Conservation (phyloP, 257 asterid species). For the Fraxinus pennsylvanica region DNA sequence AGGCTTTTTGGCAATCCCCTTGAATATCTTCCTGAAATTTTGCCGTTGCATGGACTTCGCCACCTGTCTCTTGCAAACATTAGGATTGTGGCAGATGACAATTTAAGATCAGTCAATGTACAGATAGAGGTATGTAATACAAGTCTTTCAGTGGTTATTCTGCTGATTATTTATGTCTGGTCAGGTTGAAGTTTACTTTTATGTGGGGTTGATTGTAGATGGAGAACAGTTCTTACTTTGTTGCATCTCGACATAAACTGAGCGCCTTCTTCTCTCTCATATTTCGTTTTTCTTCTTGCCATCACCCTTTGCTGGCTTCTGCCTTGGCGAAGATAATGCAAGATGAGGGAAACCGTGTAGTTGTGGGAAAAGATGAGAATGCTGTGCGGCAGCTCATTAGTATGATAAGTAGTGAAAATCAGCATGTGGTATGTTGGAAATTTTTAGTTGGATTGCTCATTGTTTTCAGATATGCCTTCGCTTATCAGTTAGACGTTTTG, state of each 20-base stretch:
- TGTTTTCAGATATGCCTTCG: conserved; percentile 21
- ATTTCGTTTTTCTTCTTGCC: conserved; percentile 99
- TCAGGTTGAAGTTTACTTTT: conserved; percentile 27
- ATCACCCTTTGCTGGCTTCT: conserved; percentile 96
- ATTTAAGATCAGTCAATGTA: conserved; percentile 80
- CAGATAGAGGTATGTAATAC: conserved; percentile 80
- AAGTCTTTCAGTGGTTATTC: conserved; percentile 24
- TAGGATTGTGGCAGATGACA: conserved; percentile 89
- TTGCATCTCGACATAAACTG: conserved; percentile 91
- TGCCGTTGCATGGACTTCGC: conserved; percentile 82
- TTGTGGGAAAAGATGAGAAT: conserved; percentile 95
- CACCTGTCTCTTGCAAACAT: conserved; percentile 97
- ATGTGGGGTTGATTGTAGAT: conserved; percentile 54
- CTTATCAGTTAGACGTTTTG: conserved; percentile 30
- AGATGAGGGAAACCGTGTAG: conserved; percentile 87
- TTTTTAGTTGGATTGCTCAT: conserved; percentile 17
- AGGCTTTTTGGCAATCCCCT: conserved; percentile 97
- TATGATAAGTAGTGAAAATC: conserved; percentile 97
- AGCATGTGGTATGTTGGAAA: conserved; percentile 79
- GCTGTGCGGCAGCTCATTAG: conserved; percentile 98
- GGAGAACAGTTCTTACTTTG: conserved; percentile 96
- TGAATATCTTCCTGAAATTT: conserved; percentile 96
- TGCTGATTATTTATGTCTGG: conserved; percentile 25
- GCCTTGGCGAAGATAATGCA: conserved; percentile 98
- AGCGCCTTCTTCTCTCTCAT: conserved; percentile 98